phyloP scores from a whole-genome alignment of 768 basidiomycete genomes.

The Pisolithus orientalis region DNA sequence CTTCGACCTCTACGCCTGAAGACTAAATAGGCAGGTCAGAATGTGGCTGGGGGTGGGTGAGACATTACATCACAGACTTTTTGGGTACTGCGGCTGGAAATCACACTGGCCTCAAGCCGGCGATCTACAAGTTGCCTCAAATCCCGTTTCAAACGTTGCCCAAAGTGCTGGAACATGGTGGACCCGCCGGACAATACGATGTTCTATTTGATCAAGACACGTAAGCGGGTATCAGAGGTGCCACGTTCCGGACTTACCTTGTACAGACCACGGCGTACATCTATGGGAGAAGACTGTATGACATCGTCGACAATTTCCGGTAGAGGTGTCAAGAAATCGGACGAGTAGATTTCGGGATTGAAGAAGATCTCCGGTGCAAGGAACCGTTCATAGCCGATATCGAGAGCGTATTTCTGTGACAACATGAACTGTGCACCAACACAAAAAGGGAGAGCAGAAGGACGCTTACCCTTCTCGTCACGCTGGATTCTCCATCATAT shows the following conservation, averaged over 20 bases:
- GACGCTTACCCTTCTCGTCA: slow-evolving; percentile 77
- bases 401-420: slow-evolving; percentile 81
- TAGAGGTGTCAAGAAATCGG: slow-evolving; percentile 94
- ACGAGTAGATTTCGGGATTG: slow-evolving; percentile 98
- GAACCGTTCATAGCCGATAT: slow-evolving; percentile 98
- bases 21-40: slow-evolving; percentile 45
- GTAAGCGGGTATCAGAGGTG: background rate
- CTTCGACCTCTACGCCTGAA: slow-evolving; percentile 95
- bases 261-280: slow-evolving; percentile 93
- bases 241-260: slow-evolving; percentile 48
- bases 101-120: slow-evolving; percentile 71
- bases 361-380: slow-evolving; percentile 99
- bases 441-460: background rate
- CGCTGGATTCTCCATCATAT: slow-evolving; percentile 89
- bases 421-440: slow-evolving; percentile 4
- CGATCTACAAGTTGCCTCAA: slow-evolving; percentile 91
- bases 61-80: slow-evolving; percentile 44
- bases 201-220: slow-evolving; percentile 48
- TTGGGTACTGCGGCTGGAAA: slow-evolving; percentile 65
- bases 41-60: background rate
- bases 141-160: slow-evolving; percentile 93
- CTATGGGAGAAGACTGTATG: slow-evolving; percentile 93
- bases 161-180: slow-evolving; percentile 99
- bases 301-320: slow-evolving; percentile 95
- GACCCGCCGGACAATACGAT: slow-evolving; percentile 96